Base-by-base conservation (phyloP, 139 green algal genomes). In the Micractinium sp. region DNA sequence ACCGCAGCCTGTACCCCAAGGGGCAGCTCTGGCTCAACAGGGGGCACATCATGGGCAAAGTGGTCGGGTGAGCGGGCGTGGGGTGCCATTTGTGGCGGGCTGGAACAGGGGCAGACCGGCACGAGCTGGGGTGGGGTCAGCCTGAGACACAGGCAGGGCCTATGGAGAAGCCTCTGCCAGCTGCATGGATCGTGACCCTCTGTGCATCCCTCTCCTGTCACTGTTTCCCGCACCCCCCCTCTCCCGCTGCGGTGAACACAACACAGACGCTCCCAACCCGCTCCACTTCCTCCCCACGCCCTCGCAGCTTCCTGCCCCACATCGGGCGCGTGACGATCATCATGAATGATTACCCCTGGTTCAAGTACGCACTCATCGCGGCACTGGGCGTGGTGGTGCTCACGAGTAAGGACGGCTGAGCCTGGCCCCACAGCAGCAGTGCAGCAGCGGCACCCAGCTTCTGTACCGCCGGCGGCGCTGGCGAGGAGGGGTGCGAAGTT, bases 251-350 rank as follows among this genome's bases (percentile, higher is more conserved):
- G 47, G 7, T 5, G 7, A 56, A 56, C 47, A 56, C 47, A 56
- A 5, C 47, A 56, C 47, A 56, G 9, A 9, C 47, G 19, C 36
- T 82, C 36, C 12, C 78, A 35, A 19, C 78, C 5, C 39, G 23
- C 39, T 23, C 67, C 29, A n/a, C 83, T 14, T n/a, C 15, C 85
- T 38, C 38, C 74, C 85, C 39, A 0, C 74, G 27, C 2, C 33
- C 33, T 27, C 83, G 87, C 92, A 97, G 95, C 60, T 99, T 95
- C 88, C 89, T 99, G 77, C 98, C 98, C 0, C 94, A 98, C 69
- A 91, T 99, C n/a, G 98, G 98, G 19, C 97, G 96, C 90, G 91
- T 98, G 33, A 99, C 98, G n/a, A 99, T 99, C 81, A 89, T 99
- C 15, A 99, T 99, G 98, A 99, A 99, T 89, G 98, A 99, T 90